Evolutionary conservation across 176 grass and related monocot species (phyloP).

Genomic region (Microstegium vimineum): DNA sequence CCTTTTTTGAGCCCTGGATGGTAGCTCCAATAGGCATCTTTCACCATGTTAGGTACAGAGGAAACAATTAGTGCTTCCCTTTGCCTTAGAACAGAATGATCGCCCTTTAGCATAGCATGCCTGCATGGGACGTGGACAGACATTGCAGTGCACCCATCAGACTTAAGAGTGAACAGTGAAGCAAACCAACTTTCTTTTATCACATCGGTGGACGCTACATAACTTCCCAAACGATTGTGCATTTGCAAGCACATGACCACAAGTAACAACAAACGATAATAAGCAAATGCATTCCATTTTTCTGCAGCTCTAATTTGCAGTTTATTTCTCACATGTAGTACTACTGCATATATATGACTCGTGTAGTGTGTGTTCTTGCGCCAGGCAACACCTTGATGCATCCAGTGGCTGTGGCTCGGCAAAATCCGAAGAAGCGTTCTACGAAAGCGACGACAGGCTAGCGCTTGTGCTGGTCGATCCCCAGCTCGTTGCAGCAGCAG

Average conservation of each 20-base stretch:
- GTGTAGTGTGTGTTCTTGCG: neutral
- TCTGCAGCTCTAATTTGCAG: neutral
- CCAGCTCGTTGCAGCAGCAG: neutral
- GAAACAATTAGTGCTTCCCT: slow-evolving; percentile 14
- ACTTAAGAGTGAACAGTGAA: neutral
- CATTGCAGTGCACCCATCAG: neutral
- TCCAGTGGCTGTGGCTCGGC: slow-evolving; percentile 5
- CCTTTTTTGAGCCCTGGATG: neutral
- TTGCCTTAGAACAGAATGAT: slow-evolving; percentile 8
- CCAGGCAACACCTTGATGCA: slow-evolving; percentile 4
- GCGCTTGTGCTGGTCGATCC: slow-evolving; percentile 25
- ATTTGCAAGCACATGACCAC: neutral
- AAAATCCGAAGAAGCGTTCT: slow-evolving; percentile 3
- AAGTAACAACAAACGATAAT: too few species aligned
- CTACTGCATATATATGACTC: neutral
- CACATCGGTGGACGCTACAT: neutral
- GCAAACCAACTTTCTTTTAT: neutral
- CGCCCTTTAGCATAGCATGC: neutral
- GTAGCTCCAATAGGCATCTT: slow-evolving; percentile 18
- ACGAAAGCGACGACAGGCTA: slow-evolving; percentile 35
- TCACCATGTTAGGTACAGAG: slow-evolving; percentile 25
- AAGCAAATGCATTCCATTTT: neutral
- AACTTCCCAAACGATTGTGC: neutral
- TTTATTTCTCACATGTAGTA: neutral
- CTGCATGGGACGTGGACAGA: neutral